Evolutionary conservation across 371 early-diverging fungal species (phyloP).

Genomic region (Mucor saturninus): DNA sequence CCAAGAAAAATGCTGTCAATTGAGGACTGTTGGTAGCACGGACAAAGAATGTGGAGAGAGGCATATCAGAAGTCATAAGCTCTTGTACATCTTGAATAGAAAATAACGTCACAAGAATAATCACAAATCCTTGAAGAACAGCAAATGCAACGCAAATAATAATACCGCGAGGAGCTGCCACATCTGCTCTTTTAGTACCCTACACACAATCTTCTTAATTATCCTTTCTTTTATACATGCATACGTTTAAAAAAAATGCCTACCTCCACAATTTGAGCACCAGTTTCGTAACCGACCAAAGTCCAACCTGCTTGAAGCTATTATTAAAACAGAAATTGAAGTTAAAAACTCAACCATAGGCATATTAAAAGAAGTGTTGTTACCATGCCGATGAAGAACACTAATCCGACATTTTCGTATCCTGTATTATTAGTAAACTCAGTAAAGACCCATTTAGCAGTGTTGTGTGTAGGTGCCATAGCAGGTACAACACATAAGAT

Average conservation of each 20-base stretch:
- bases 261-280: constrained; percentile 49
- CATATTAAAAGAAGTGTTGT: not conserved
- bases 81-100: constrained; percentile 47
- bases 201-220: not conserved
- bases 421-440: constrained; percentile 48
- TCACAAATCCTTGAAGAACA: constrained; percentile 37
- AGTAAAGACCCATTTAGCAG: constrained; percentile 47
- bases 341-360: not conserved
- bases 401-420: constrained; percentile 34
- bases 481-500: constrained; percentile 38
- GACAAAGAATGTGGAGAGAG: constrained; percentile 28
- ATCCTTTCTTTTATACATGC: not conserved
- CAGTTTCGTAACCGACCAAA: constrained; percentile 44
- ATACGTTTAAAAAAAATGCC: not conserved
- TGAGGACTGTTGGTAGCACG: constrained; percentile 21
- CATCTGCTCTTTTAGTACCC: constrained; percentile 44
- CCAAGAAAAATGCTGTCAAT: constrained; percentile 30
- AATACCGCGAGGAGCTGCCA: constrained; percentile 50
- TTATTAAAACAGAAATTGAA: not conserved
- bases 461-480: constrained; percentile 41
- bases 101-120: constrained; percentile 42
- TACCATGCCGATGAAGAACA: constrained; percentile 47
- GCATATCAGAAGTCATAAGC: constrained; percentile 19
- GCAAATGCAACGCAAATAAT: constrained; percentile 37
- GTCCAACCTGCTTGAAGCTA: constrained; percentile 33